phyloP scores from a whole-genome alignment of 805 yeast genomes.

The Nakazawaea molendinolei region DNA sequence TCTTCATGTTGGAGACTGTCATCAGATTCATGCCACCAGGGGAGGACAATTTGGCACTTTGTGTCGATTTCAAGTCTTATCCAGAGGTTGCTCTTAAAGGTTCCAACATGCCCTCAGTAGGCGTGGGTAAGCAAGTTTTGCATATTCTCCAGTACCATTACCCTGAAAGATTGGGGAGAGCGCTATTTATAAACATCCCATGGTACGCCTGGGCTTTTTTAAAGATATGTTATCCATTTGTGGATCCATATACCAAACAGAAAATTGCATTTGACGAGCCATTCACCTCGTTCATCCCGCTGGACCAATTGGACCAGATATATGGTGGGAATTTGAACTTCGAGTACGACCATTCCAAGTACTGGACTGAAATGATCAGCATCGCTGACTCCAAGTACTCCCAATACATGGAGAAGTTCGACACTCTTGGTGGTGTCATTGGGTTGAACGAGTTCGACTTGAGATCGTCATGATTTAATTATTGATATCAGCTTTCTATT shows the following conservation, averaged over 20 bases:
- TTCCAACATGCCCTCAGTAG: conserved; percentile 80
- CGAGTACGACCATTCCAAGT: conserved; percentile 69
- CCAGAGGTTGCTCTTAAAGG: conserved; percentile 47
- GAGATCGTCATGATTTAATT: conserved; percentile 37
- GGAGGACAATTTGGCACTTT: conserved; percentile 85
- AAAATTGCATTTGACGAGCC: conserved; percentile 91
- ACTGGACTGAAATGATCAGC: conserved; percentile 68
- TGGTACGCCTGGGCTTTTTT: conserved; percentile 91
- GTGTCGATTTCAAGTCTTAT: conserved; percentile 87
- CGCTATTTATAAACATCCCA: conserved; percentile 87
- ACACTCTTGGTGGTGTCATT: conserved; percentile 59
- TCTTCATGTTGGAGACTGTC: conserved; percentile 85
- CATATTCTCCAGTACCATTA: conserved; percentile 94
- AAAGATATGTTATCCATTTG: conserved; percentile 88
- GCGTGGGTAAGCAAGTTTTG: conserved; percentile 85
- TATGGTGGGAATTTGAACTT: conserved; percentile 87
- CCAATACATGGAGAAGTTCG: conserved; percentile 64
- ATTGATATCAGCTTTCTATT: too few relatives aligned
- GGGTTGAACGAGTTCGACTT: conserved; percentile 84
- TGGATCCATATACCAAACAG: conserved; percentile 92
- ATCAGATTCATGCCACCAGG: conserved; percentile 96
- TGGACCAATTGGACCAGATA: conserved; percentile 70
- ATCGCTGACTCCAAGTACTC: conserved; percentile 53
- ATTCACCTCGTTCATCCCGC: conserved; percentile 74
- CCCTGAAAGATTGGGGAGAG: conserved; percentile 94